Percentiles rank a stretch among this genome's conserved stretches.
phyloP scores from a whole-genome alignment of 2,329 filamentous ascomycete species.

The Ceratocystis cacaofunesta region DNA sequence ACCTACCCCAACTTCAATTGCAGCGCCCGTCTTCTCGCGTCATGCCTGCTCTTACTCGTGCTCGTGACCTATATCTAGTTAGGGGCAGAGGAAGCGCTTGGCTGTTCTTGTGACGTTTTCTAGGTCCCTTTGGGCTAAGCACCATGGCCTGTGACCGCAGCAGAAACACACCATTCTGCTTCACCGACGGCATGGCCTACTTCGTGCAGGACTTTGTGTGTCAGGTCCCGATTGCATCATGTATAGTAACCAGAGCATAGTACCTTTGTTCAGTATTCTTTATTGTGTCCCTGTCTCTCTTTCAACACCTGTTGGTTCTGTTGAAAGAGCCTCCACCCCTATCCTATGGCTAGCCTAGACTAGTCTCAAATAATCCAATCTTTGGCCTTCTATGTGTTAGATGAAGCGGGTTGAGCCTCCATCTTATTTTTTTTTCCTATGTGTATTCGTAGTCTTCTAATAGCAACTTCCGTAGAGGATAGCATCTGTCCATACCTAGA shows the following conservation, averaged over 20 bases:
- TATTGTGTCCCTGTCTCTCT: neutral
- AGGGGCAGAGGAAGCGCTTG: neutral
- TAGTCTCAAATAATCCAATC: neutral
- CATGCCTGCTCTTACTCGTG: neutral
- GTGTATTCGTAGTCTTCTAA: neutral
- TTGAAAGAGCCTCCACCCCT: neutral
- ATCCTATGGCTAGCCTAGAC: neutral
- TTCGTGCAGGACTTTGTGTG: neutral
- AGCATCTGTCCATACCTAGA: neutral
- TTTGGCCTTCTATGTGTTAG: neutral
- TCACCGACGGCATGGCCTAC: too few relatives aligned
- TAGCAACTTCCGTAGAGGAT: neutral
- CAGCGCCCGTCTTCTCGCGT: neutral
- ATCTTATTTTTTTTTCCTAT: neutral
- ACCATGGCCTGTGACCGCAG: neutral
- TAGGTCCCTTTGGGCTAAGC: neutral
- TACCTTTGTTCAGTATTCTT: neutral
- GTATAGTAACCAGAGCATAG: neutral
- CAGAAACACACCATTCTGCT: neutral
- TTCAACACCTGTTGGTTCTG: neutral
- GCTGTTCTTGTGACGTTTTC: neutral
- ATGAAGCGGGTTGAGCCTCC: constrained; percentile 2
- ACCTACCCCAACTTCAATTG: neutral
- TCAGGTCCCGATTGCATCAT: neutral
- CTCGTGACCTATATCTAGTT: neutral